phyloP scores from a whole-genome alignment of 768 basidiomycete genomes.

The Hygrocybe punicea region DNA sequence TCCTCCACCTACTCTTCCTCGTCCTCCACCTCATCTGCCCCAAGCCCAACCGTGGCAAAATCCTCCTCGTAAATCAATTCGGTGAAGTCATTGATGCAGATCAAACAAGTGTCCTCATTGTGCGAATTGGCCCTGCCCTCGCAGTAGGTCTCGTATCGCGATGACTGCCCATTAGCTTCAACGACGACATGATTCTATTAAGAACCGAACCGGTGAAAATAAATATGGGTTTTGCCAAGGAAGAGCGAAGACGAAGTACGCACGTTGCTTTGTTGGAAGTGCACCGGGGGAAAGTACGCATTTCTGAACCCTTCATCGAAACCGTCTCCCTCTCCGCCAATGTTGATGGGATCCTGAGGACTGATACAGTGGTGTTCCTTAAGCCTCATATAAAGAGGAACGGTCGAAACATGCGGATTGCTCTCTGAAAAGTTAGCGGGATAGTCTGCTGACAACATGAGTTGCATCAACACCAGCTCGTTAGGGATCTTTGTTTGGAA shows the following conservation, averaged over 20 bases:
- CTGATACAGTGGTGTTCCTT: slow-evolving; percentile 47
- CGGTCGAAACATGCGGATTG: slow-evolving; percentile 35
- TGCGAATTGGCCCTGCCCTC: slow-evolving; percentile 41
- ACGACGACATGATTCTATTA: slow-evolving; percentile 8
- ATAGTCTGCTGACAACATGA: slow-evolving; percentile 23
- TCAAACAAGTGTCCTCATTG: slow-evolving; percentile 36
- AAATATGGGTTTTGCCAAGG: background rate
- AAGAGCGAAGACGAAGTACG: background rate
- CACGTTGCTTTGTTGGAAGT: slow-evolving; percentile 13
- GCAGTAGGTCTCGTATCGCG: slow-evolving; percentile 41
- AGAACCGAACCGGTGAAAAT: background rate
- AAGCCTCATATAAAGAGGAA: slow-evolving; percentile 58
- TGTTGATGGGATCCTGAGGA: slow-evolving; percentile 9
- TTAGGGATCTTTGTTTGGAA: slow-evolving; percentile 36
- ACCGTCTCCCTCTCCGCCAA: background rate
- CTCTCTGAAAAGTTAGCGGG: slow-evolving; percentile 33
- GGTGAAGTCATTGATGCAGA: background rate
- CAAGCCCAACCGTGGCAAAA: slow-evolving; percentile 18
- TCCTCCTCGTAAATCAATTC: slow-evolving; percentile 8
- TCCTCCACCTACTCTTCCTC: slow-evolving; percentile 10
- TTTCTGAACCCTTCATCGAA: slow-evolving; percentile 39
- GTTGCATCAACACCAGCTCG: slow-evolving; percentile 25
- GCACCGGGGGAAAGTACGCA: slow-evolving; percentile 39
- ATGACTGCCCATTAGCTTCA: slow-evolving; percentile 17
- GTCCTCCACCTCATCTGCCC: slow-evolving; percentile 26